phyloP scores from a whole-genome alignment of 140 eudicot genomes.

The Stevia rebaudiana region DNA sequence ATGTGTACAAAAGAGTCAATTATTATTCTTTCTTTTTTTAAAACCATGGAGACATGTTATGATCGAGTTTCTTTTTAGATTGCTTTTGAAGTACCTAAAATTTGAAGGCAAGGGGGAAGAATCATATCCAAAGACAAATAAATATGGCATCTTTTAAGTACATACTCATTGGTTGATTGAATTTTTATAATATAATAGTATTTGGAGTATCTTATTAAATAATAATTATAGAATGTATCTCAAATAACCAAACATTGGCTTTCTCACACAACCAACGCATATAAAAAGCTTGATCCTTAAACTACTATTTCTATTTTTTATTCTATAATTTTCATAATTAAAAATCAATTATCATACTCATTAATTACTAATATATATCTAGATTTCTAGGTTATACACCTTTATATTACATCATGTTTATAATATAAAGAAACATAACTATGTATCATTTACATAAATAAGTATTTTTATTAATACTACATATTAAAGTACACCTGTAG shows the following conservation, averaged over 20 bases:
- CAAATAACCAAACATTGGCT: not conserved
- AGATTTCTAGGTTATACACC: too few species aligned
- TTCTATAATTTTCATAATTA: not conserved
- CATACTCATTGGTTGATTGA: conserved; percentile 26
- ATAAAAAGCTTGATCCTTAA: not conserved
- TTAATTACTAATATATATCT: not conserved
- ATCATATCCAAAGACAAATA: conserved; percentile 44
- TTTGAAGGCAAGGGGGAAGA: conserved; percentile 43
- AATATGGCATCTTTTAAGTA: conserved; percentile 33
- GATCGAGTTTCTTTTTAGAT: conserved; percentile 33
- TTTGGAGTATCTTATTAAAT: conserved; percentile 14
- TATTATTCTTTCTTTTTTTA: conserved; percentile 24
- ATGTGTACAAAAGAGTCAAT: conserved; percentile 37
- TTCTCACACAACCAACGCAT: conserved; percentile 13
- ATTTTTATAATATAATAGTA: conserved; percentile 6
- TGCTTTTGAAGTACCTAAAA: conserved; percentile 39
- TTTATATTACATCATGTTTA: too few species aligned
- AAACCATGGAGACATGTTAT: conserved; percentile 34
- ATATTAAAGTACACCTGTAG: too few species aligned
- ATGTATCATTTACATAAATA: not conserved
- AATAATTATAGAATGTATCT: not conserved
- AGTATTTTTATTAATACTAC: too few species aligned
- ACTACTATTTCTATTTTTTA: not conserved
- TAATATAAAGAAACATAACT: not conserved
- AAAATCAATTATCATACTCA: not conserved